Conservation (phyloP, 345 rosid genomes). For the Rhizophora mangle region DNA sequence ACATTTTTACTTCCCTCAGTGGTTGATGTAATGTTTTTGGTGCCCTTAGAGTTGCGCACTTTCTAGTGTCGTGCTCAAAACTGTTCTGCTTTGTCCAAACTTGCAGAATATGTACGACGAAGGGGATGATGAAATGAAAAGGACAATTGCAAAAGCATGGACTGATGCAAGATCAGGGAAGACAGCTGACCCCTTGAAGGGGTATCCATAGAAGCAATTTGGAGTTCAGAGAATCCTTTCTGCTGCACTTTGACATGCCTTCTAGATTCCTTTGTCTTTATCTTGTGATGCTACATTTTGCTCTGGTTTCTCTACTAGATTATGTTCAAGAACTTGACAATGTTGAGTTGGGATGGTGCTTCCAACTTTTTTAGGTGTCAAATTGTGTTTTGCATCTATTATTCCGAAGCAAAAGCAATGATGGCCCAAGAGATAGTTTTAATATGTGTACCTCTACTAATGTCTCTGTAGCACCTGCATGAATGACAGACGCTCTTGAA, state of each 20-base stretch:
- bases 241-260: background rate
- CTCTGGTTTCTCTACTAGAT: too few relatives aligned
- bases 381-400: too few relatives aligned
- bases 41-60: too few relatives aligned
- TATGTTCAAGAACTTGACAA: too few relatives aligned
- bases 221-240: background rate
- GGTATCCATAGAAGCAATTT: slow-evolving; percentile 29
- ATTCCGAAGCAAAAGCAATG: too few relatives aligned
- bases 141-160: slow-evolving; percentile 97
- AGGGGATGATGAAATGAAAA: slow-evolving; percentile 92
- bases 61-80: background rate
- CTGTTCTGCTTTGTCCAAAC: background rate
- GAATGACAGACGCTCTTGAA: too few relatives aligned
- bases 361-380: too few relatives aligned
- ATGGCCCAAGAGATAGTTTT: too few relatives aligned
- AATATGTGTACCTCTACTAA: too few relatives aligned
- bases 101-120: slow-evolving; percentile 90
- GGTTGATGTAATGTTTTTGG: background rate
- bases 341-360: too few relatives aligned
- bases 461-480: too few relatives aligned
- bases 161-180: slow-evolving; percentile 96
- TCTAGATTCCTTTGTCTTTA: background rate
- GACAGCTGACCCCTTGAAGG: slow-evolving; percentile 61
- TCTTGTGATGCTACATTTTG: background rate
- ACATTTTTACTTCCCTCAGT: background rate